Evolutionary conservation across 2,329 filamentous ascomycete species (phyloP), one percentile per base, ranked within the genome.

Genomic region (Zalaria sp.): DNA sequence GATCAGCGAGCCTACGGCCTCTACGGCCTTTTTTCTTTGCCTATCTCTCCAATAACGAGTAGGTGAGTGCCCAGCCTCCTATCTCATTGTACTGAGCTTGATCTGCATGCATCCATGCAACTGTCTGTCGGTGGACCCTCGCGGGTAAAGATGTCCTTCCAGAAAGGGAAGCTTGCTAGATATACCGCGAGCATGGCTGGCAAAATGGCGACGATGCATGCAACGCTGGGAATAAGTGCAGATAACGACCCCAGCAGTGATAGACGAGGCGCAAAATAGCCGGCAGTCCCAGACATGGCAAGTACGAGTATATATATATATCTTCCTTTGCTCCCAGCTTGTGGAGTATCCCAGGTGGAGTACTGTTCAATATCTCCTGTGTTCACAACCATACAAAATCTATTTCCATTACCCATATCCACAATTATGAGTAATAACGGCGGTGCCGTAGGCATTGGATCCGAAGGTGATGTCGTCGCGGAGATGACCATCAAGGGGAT

Each of bases 401-500:
- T 7, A 32, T n/a, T n/a, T 7, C n/a, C 29, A 32, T 32, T 32
- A 2, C 3, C 29, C 29, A 7, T n/a, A 32, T 32, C 29, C 29
- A 7, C 35, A 7, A 36, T 9, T 2, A 36, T 36, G 35, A 36
- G 35, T 11, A 36, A 36, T 25, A 36, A 7, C 7, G 35, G 35
- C 7, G 35, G 35, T 25, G 35, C 35, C 11, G 7, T 36, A 7
- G 35, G 35, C 35, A 36, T 36, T 11, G 7, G 7, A 2, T 36
- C 35, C 7, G 35, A 36, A 11, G 7, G 7, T 9, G 35, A 36
- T 11, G 25, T 7, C 3, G 35, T 36, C 35, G 10, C 10, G 8
- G 35, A 36, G 7, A 7, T 36, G 35, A 45, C 40, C 4, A 27
- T 43, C n/a, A n/a, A 35, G 28, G 45, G 44, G 11, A 40, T 47